phyloP scores from a whole-genome alignment of 148 eudicot species.

The Selenicereus undatus region DNA sequence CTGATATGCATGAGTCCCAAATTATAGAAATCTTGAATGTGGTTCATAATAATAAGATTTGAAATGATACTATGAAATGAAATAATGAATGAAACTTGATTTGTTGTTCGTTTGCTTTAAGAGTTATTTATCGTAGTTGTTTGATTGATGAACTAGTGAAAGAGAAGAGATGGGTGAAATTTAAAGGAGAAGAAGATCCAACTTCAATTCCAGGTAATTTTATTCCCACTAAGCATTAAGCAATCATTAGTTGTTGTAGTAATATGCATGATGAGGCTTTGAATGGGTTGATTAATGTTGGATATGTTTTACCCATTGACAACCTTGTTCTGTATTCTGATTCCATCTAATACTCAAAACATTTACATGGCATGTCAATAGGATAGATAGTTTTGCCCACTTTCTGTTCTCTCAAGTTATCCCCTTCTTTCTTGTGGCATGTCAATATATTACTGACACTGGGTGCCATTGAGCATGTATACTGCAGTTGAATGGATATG shows the following conservation, averaged over 20 bases:
- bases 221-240: neutral
- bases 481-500: conserved; percentile 96
- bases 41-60: neutral
- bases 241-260: conserved; percentile 4
- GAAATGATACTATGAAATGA: neutral
- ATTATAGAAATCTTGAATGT: neutral
- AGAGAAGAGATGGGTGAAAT: conserved; percentile 86
- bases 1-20: neutral
- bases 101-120: neutral
- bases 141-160: conserved; percentile 50
- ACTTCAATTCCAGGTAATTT: conserved; percentile 80
- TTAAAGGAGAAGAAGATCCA: conserved; percentile 87
- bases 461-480: conserved; percentile 13
- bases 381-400: neutral
- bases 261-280: conserved; percentile 1
- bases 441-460: conserved; percentile 7
- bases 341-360: neutral
- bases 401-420: neutral
- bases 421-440: conserved; percentile 6
- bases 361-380: neutral
- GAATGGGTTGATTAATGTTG: neutral
- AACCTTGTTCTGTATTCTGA: neutral
- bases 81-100: neutral
- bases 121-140: conserved; percentile 11
- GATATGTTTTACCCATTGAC: neutral